Base-by-base conservation (phyloP, 306 rosid species). In the Hippophae gyantsensis region DNA sequence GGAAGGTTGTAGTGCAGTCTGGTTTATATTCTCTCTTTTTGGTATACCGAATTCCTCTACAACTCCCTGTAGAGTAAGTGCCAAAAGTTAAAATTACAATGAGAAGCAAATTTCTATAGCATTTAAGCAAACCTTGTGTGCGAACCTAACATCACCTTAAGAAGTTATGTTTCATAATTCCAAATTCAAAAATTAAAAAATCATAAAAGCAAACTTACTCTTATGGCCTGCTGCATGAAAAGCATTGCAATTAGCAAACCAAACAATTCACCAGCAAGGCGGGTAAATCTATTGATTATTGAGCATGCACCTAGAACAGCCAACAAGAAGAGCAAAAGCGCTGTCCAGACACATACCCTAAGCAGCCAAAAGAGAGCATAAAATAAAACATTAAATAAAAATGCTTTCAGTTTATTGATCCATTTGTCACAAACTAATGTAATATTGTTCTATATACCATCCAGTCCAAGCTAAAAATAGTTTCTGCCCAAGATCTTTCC, bases 271-370 rank as follows among this genome's bases (percentile, higher is more conserved):
- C 97, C 97, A 48, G 97, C 95, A 74, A 90, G 7, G 59, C 95
- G 97, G 6, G 97, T 90, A 75, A 90, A 90, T 78, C 95, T 76
- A 73, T 87, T 87, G 81, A 90, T 90, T 55, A 90, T 68, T 50
- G 97, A 90, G 84, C 95, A 87, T 10, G 97, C 95, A 54, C 97
- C 97, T 53, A 87, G 72, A 74, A 90, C 41, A 11, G 97, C 89
- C 67, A 90, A 80, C 82, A 83, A 74, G 74, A 87, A 90, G 54
- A 90, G 97, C 85, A 90, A 72, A 60, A 87, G 60, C 48, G 94
- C 80, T 50, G 97, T 90, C 97, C 95, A 90, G 69, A 84, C 94
- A 62, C 94, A 90, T 13, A 87, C 97, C 97, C 97, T 90, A 66
- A 58, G 64, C 38, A 38, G 65, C 51, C 13, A 80, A 53, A 51